These are phyloP conservation scores for Maudiozyma barnettii DNA, from an alignment of 805 yeast species.

Conservation along the genomic window DNA sequence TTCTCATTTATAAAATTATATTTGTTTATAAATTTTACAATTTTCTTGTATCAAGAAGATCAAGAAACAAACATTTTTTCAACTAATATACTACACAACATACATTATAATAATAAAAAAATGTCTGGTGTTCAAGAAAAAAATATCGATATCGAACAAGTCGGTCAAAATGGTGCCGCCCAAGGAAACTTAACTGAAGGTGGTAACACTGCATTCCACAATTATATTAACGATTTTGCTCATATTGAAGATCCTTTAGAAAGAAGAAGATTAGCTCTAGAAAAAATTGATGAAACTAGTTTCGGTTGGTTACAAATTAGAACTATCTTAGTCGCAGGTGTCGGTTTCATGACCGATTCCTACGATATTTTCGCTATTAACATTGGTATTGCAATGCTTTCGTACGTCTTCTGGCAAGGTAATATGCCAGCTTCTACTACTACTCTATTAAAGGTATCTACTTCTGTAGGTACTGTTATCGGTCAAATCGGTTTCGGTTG, in stretches of 20 bases:
- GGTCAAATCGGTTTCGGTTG: slow-evolving; percentile 84
- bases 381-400: slow-evolving; percentile 70
- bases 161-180: no score
- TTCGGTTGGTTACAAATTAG: slow-evolving; percentile 79
- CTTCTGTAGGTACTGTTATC: slow-evolving; percentile 88
- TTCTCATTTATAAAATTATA: no score
- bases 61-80: not conserved
- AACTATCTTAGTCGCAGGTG: slow-evolving; percentile 82
- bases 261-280: slow-evolving; percentile 75
- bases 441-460: slow-evolving; percentile 75
- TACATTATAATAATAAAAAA: no score
- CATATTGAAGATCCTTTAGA: slow-evolving; percentile 78
- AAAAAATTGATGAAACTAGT: slow-evolving; percentile 68
- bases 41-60: no score
- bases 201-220: slow-evolving; percentile 84
- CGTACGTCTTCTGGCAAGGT: slow-evolving; percentile 63
- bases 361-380: slow-evolving; percentile 89
- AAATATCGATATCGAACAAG: no score
- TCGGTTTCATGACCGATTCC: slow-evolving; percentile 88
- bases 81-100: not conserved
- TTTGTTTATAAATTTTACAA: no score
- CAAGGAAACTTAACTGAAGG: slow-evolving; percentile 53
- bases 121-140: no score
- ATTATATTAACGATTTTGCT: slow-evolving; percentile 68
- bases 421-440: slow-evolving; percentile 58